Evolutionary conservation across 2,329 filamentous ascomycete species (phyloP).

Genomic region (Epicoccum sorghinum): DNA sequence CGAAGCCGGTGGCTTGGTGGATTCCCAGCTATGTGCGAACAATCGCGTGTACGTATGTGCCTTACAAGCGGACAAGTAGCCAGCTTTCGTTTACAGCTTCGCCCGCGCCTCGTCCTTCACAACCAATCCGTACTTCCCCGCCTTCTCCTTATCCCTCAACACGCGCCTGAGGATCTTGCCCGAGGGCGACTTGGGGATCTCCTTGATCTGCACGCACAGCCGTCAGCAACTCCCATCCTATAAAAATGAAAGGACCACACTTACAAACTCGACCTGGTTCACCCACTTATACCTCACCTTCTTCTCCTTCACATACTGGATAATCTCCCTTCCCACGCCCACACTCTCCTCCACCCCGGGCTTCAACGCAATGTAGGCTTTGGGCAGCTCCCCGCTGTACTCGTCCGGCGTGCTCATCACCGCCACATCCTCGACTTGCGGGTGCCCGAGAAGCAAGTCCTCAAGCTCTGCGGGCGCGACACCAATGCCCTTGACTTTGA

Average conservation of each 20-base stretch:
- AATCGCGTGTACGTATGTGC: too few species aligned
- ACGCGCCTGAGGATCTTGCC: conserved; percentile 57
- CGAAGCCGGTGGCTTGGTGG: too few species aligned
- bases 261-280: conserved; percentile 52
- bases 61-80: too few species aligned
- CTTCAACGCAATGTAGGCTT: conserved; percentile 54
- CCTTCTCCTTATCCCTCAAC: conserved; percentile 51
- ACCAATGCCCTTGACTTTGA: conserved; percentile 69
- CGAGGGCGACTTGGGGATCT: conserved; percentile 54
- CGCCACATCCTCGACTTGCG: conserved; percentile 62
- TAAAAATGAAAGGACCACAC: not conserved
- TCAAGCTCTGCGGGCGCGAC: conserved; percentile 70
- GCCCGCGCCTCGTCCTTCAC: conserved; percentile 38
- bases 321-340: conserved; percentile 49
- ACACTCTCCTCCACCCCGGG: conserved; percentile 37
- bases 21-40: too few species aligned
- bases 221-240: not conserved
- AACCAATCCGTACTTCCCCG: conserved; percentile 23
- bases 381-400: conserved; percentile 55
- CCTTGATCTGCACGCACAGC: not conserved
- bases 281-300: conserved; percentile 57
- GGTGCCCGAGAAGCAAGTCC: conserved; percentile 64
- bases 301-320: conserved; percentile 51
- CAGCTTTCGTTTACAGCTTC: conserved; percentile 44
- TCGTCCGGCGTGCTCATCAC: conserved; percentile 62